Conservation (phyloP, 441 rosid species). For the Aleurites moluccanus region DNA sequence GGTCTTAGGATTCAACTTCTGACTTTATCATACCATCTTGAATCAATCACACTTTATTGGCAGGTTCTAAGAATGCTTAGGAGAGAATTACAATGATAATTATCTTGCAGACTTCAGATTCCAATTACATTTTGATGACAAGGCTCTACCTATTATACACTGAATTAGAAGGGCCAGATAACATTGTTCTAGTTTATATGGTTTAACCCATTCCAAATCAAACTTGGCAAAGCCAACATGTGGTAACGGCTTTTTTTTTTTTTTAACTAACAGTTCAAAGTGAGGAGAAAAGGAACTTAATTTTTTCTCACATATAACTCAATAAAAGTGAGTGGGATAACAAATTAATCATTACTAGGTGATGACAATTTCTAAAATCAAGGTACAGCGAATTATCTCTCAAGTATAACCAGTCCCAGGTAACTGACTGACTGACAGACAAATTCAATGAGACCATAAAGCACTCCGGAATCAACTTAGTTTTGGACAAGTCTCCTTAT, state of each 20-base stretch:
- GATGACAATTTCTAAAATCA: background rate
- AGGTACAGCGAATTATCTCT: background rate
- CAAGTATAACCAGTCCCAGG: background rate
- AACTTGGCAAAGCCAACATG: background rate
- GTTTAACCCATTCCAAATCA: background rate
- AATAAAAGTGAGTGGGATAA: background rate
- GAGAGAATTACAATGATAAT: background rate
- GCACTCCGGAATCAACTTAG: background rate
- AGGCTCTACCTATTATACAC: background rate
- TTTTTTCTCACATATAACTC: background rate
- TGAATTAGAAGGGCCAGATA: background rate
- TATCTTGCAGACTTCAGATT: background rate
- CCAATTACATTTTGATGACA: background rate
- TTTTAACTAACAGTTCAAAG: background rate
- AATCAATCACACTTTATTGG: background rate
- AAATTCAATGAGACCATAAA: background rate
- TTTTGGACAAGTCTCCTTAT: background rate
- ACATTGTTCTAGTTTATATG: background rate
- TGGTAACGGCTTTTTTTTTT: no score
- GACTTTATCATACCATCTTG: background rate
- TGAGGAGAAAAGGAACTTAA: background rate
- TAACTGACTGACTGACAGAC: background rate
- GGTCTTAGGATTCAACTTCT: background rate
- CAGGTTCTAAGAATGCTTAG: background rate
- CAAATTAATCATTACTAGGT: background rate